Conservation (phyloP, 768 basidiomycete genomes). For the Pisolithus tinctorius region DNA sequence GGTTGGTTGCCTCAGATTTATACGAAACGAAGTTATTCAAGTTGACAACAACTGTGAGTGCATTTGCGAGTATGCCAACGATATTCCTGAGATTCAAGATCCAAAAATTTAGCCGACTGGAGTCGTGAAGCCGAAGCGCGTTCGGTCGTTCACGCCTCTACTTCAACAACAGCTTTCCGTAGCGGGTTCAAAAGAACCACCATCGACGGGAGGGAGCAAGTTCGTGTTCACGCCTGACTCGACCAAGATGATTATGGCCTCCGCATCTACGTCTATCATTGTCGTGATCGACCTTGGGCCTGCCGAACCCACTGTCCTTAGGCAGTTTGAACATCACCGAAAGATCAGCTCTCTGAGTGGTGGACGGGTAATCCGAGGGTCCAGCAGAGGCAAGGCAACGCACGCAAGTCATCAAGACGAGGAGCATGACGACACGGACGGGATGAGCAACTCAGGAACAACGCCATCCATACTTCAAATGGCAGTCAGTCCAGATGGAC, state of each 20-base stretch:
- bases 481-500: constrained; percentile 78
- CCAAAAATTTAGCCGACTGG: constrained; percentile 33
- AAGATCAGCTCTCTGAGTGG: constrained; percentile 37
- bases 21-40: constrained; percentile 86
- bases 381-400: constrained; percentile 20
- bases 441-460: constrained; percentile 15
- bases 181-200: constrained; percentile 21
- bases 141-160: constrained; percentile 58
- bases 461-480: constrained; percentile 51
- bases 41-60: constrained; percentile 48
- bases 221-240: constrained; percentile 83
- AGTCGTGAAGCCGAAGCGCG: constrained; percentile 54
- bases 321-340: constrained; percentile 70
- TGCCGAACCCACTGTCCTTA: constrained; percentile 51
- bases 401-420: background rate
- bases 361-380: constrained; percentile 39
- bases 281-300: constrained; percentile 67
- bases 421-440: constrained; percentile 11
- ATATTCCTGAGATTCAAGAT: constrained; percentile 6
- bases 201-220: constrained; percentile 51
- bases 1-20: constrained; percentile 85
- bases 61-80: background rate
- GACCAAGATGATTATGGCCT: constrained; percentile 71
- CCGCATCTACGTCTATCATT: constrained; percentile 55
- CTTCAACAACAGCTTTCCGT: constrained; percentile 47